These are phyloP conservation scores for Hortaea sp. DNA, from an alignment of 2,329 filamentous ascomycete genomes.

Conservation along the genomic window DNA sequence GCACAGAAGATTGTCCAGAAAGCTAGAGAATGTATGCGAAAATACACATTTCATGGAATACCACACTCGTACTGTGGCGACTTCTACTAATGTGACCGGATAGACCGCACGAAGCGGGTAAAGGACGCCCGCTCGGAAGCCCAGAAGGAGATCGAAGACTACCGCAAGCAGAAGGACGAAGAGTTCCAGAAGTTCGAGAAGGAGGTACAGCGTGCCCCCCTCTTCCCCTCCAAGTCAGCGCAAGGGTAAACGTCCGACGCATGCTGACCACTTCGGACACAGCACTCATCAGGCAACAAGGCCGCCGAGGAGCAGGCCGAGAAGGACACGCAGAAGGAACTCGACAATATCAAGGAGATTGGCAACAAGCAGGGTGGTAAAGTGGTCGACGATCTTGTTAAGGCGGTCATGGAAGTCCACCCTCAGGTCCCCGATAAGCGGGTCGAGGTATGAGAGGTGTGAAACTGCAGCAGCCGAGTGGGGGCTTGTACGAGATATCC, in stretches of 20 bases:
- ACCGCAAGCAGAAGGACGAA: conserved; percentile 78
- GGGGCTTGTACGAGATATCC: not conserved
- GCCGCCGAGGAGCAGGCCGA: conserved; percentile 60
- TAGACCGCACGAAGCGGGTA: conserved; percentile 91
- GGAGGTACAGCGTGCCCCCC: conserved; percentile 40
- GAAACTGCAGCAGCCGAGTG: not conserved
- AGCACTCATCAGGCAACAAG: conserved; percentile 91
- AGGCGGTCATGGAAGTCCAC: conserved; percentile 75
- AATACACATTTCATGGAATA: not conserved
- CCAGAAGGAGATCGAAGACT: conserved; percentile 94
- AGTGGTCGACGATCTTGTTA: conserved; percentile 74
- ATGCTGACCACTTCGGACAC: conserved; percentile 2
- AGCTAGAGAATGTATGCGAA: conserved; percentile 72
- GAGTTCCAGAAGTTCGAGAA: conserved; percentile 94
- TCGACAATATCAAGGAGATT: conserved; percentile 70
- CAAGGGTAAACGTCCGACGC: not conserved
- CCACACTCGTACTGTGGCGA: too few relatives aligned
- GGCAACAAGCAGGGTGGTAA: conserved; percentile 69
- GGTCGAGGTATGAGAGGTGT: conserved; percentile 1
- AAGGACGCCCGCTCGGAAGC: conserved; percentile 94
- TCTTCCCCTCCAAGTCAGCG: too few relatives aligned
- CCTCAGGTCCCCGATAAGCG: conserved; percentile 49
- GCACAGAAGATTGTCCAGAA: conserved; percentile 98
- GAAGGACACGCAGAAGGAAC: conserved; percentile 69
- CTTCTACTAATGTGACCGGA: conserved; percentile 1